These are phyloP conservation scores for Elsinoe necatrix DNA, from an alignment of 2,329 filamentous ascomycete genomes.

Conservation along the genomic window DNA sequence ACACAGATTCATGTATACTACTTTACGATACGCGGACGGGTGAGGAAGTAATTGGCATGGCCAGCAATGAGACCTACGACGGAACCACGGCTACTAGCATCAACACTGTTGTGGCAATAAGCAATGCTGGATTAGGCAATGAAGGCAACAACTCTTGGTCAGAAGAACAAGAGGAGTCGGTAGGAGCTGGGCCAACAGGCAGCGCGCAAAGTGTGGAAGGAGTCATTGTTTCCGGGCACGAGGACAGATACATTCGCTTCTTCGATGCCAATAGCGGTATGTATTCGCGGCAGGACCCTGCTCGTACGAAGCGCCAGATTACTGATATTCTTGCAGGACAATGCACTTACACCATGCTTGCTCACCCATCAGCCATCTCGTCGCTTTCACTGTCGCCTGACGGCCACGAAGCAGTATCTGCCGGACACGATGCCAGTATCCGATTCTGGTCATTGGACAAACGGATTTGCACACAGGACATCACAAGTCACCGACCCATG, in stretches of 20 bases:
- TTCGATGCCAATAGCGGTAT: constrained; percentile 98
- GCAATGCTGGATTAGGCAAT: constrained; percentile 55
- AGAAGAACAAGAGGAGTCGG: constrained; percentile 63
- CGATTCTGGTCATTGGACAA: constrained; percentile 98
- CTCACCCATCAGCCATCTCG: constrained; percentile 87
- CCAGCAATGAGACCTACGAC: constrained; percentile 88
- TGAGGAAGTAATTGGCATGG: constrained; percentile 87
- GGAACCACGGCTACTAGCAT: constrained; percentile 74
- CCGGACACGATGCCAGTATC: constrained; percentile 88
- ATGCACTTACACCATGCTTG: constrained; percentile 98
- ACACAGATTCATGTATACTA: constrained; percentile 79
- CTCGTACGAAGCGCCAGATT: not conserved
- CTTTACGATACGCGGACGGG: constrained; percentile 89
- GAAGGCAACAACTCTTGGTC: constrained; percentile 61
- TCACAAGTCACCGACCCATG: constrained; percentile 89
- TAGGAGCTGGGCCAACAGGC: constrained; percentile 73
- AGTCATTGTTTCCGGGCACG: constrained; percentile 90
- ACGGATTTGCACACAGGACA: constrained; percentile 87
- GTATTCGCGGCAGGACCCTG: constrained; percentile 32
- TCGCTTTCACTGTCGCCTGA: constrained; percentile 86
- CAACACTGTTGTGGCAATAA: constrained; percentile 80
- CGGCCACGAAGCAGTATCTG: constrained; percentile 87
- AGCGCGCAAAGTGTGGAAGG: constrained; percentile 71
- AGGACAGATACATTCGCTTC: constrained; percentile 92
- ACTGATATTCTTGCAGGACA: constrained; percentile 56